Base-by-base conservation (phyloP, 345 rosid genomes). In the Dovyalis caffra region DNA sequence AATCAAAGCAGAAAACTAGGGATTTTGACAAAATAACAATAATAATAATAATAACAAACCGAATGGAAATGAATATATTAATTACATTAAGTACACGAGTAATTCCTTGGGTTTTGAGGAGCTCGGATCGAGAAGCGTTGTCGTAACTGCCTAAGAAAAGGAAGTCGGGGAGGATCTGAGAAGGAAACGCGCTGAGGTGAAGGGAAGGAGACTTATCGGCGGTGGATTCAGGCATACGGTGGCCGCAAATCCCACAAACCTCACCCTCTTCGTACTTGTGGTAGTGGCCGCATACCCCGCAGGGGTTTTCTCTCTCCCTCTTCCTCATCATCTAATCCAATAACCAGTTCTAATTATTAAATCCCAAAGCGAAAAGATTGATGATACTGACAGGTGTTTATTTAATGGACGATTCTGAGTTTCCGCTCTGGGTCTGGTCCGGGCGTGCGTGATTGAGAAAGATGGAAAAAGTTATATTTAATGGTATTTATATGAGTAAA, bases 261-360 rank as follows among this genome's bases (percentile, higher is more conserved):
- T 95, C 98, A 0, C 99, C 99, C 82, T 90, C 97, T 83, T 95
- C 99, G 86, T 88, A 93, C 87, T 95, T 93, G 89, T 95, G 99
- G 78, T 91, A 95, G 86, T 95, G 99, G 20, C 98, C 98, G 60
- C 99, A 95, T 66, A 95, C 87, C 66, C 91, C 95, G 68, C 99
- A 95, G 4, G 99, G 99, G 79, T 95, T 95, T 77, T 95, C 99
- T 74, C 99, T 88, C 79, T 93, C 99, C 80, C 99, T 87, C 89
- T 95, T 95, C 91, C 97, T 91, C 99, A 93, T 93, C 65, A 57
- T 5, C 38, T 3, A 38, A 61, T 20, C 12, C 60, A 58, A 34
- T 31, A 45, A 56, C 12, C 3, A 16, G 23, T 9, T 6, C n/a
- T 31, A n/a, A 21, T 10, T 23, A 31, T 37, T 14, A n/a, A 69